phyloP scores from a whole-genome alignment of 1,284 basidiomycete genomes.

The Tylopilus sp. region DNA sequence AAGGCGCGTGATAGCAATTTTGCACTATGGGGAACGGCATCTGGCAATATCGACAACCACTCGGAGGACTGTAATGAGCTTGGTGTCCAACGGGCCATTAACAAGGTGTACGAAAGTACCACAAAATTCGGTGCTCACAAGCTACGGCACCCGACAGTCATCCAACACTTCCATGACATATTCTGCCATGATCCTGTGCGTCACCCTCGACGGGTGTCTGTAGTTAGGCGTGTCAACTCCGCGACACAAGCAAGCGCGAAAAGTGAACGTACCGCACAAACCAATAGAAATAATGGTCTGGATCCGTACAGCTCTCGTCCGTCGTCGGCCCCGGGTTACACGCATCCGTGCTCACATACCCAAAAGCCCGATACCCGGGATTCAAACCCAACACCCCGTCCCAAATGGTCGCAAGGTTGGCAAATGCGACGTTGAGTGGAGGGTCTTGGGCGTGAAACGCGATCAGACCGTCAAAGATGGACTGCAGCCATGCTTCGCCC shows the following conservation, averaged over 20 bases:
- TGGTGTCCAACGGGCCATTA: background rate
- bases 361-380: constrained; percentile 46
- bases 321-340: constrained; percentile 37
- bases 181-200: constrained; percentile 45
- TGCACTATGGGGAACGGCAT: background rate
- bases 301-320: constrained; percentile 38
- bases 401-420: constrained; percentile 46
- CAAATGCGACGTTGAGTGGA: constrained; percentile 40
- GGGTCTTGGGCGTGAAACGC: constrained; percentile 25
- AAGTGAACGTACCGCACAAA: constrained; percentile 39
- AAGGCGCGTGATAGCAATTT: too few species aligned
- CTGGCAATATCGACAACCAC: background rate
- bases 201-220: constrained; percentile 43
- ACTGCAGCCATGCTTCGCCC: constrained; percentile 44
- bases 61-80: background rate
- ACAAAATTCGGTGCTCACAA: background rate
- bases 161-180: constrained; percentile 44
- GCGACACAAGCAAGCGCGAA: background rate
- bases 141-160: constrained; percentile 23
- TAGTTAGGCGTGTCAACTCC: background rate
- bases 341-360: constrained; percentile 40
- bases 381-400: constrained; percentile 39
- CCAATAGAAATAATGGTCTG: constrained; percentile 50
- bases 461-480: constrained; percentile 38
- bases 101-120: background rate